Evolutionary conservation across 2,329 filamentous ascomycete species (phyloP), one percentile per base, ranked within the genome.

Genomic region (Neopestalotiopsis rosae): DNA sequence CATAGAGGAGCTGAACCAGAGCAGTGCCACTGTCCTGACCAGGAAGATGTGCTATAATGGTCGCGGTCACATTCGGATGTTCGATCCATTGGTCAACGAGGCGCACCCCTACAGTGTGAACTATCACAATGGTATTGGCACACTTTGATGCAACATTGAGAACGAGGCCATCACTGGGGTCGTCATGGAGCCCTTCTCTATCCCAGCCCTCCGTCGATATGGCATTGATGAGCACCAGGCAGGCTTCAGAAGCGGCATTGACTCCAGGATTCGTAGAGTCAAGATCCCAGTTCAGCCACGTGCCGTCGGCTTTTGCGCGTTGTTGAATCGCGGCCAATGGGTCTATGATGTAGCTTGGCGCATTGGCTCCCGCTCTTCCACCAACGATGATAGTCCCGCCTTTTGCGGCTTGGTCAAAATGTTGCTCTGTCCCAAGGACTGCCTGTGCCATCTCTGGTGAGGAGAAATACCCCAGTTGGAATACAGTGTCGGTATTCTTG

Each of bases 121-220:
- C 81, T 5, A 90, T 79, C 1, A 91, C 90, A 5, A 92, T 82
- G 3, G 90, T 92, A 72, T 89, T 91, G 68, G 82, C 78, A 74
- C 89, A 92, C 68, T 86, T 84, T 0, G 81, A 79, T 0, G 90
- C 90, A 0, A 92, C 87, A 67, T 88, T 88, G 1, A 81, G 76
- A 0, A 93, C 84, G 0, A 92, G 81, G 0, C 79, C 78, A 70
- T 92, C 90, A 69, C 88, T 90, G 52, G 88, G 88, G 71, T 90
- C 91, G 75, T 97, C 93, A 63, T 88, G 87, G 28, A 96, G 86
- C 12, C 87, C 87, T 0, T 88, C 82, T 56, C 90, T 85, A 71
- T 94, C 87, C 79, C 88, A 94, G 0, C 92, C 93, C 80, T 97
- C 94, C 0, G 93, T 92, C 0, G 92, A 89, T 77, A 95, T 93